Conservation (phyloP, 257 asterid genomes). For the Henckelia pumila region DNA sequence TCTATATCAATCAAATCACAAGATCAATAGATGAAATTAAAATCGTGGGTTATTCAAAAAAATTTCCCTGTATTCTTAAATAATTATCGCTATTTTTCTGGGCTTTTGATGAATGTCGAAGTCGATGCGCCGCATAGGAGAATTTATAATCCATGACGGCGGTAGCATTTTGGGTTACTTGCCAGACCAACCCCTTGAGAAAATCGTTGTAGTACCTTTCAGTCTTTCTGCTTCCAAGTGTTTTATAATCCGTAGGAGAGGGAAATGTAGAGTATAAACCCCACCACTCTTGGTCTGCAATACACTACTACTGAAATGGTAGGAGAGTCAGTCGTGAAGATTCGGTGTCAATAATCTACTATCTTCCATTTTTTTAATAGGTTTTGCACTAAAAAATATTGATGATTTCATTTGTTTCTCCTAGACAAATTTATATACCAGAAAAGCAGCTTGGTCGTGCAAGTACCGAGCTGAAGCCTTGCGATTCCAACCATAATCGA, state of each 20-base stretch:
- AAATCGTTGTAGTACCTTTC: neutral
- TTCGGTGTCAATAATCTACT: neutral
- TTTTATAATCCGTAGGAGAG: neutral
- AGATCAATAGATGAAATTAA: too few species aligned
- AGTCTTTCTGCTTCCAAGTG: neutral
- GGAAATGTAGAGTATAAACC: neutral
- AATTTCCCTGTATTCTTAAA: too few species aligned
- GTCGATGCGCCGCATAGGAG: too few species aligned
- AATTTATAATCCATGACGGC: too few species aligned
- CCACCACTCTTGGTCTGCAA: neutral
- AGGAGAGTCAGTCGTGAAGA: neutral
- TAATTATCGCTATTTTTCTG: too few species aligned
- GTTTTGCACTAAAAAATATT: neutral
- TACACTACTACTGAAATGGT: neutral
- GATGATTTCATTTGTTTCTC: neutral
- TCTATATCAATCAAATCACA: too few species aligned
- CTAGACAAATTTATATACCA: neutral
- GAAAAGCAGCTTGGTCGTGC: neutral
- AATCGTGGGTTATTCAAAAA: too few species aligned
- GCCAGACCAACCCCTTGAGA: neutral
- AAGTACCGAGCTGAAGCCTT: too few species aligned
- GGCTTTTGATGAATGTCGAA: too few species aligned
- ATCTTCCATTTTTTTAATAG: neutral
- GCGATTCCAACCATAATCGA: too few species aligned
- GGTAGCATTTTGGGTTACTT: neutral